Conservation (phyloP, 352 stramenopile species). For the Phytophthora parvispora region DNA sequence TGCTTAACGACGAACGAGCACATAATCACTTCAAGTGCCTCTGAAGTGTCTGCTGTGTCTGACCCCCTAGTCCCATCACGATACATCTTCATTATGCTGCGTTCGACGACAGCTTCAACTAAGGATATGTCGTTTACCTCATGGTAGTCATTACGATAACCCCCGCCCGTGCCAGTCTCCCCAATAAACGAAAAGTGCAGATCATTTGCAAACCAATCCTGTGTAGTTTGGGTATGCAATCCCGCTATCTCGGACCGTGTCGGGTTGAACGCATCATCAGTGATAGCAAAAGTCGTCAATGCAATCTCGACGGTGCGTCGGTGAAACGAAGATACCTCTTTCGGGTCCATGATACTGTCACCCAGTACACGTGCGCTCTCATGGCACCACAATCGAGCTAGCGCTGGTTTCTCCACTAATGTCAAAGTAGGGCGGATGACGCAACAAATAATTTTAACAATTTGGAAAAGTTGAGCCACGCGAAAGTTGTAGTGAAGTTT, state of each 20-base stretch:
- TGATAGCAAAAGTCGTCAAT: slow-evolving; percentile 51
- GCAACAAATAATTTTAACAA: slow-evolving; percentile 59
- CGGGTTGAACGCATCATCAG: slow-evolving; percentile 50
- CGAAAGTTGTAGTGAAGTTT: slow-evolving; percentile 73
- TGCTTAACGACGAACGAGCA: slow-evolving; percentile 69
- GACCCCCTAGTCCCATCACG: slow-evolving; percentile 16
- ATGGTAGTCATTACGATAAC: slow-evolving; percentile 58
- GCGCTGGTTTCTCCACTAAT: slow-evolving; percentile 52
- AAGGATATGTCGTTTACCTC: slow-evolving; percentile 68
- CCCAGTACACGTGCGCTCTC: slow-evolving; percentile 65
- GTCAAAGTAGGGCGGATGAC: slow-evolving; percentile 40
- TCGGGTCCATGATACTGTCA: slow-evolving; percentile 52
- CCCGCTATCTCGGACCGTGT: slow-evolving; percentile 7
- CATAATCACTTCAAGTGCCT: slow-evolving; percentile 59
- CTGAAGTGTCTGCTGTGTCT: slow-evolving; percentile 1
- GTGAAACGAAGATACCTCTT: slow-evolving; percentile 53
- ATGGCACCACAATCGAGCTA: slow-evolving; percentile 81
- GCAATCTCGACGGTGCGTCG: slow-evolving; percentile 57
- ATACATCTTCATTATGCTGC: slow-evolving; percentile 71
- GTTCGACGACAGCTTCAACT: slow-evolving; percentile 60
- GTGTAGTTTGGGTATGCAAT: slow-evolving; percentile 27
- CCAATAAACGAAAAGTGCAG: slow-evolving; percentile 69
- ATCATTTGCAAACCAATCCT: slow-evolving; percentile 58
- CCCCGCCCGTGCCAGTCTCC: slow-evolving; percentile 44
- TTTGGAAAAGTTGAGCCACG: slow-evolving; percentile 44